phyloP scores from a whole-genome alignment of 371 early-diverging fungal species.

The Mycotypha africana region DNA sequence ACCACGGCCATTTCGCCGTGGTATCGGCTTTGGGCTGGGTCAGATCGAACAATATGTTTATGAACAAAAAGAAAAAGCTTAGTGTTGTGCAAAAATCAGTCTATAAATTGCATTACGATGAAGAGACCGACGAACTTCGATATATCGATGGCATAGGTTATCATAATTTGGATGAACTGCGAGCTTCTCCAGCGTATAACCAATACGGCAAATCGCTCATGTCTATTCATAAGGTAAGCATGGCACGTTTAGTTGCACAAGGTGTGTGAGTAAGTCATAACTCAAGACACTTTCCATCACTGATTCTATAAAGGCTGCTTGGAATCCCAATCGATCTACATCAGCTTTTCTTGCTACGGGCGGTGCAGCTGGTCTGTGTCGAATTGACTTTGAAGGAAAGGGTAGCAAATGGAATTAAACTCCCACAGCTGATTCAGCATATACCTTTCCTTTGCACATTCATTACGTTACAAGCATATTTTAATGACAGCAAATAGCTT shows the following conservation, averaged over 20 bases:
- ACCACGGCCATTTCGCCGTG: constrained; percentile 8
- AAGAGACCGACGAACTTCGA: constrained; percentile 2
- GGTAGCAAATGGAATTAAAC: constrained; percentile 9
- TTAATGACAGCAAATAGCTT: too few relatives aligned
- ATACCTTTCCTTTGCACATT: too few relatives aligned
- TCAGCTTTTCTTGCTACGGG: constrained; percentile 18
- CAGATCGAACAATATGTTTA: constrained; percentile 2
- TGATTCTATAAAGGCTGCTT: constrained; percentile 8
- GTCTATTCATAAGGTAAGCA: too few relatives aligned
- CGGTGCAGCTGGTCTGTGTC: constrained; percentile 21
- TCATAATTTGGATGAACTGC: constrained; percentile 1
- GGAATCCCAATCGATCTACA: constrained; percentile 15
- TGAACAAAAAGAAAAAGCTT: background rate
- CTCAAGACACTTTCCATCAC: too few relatives aligned
- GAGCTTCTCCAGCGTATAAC: constrained; percentile 1
- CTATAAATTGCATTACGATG: constrained; percentile 11
- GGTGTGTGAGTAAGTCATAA: too few relatives aligned
- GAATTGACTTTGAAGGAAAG: constrained; percentile 22
- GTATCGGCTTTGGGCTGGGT: constrained; percentile 10
- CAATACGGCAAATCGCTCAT: constrained; percentile 7
- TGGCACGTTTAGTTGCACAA: too few relatives aligned
- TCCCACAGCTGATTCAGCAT: too few relatives aligned
- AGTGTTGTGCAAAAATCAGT: background rate
- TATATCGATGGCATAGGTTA: constrained; percentile 17
- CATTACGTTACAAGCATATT: too few relatives aligned